Conservation (phyloP, 2,329 filamentous ascomycete species). For the Aspergillus ruber region DNA sequence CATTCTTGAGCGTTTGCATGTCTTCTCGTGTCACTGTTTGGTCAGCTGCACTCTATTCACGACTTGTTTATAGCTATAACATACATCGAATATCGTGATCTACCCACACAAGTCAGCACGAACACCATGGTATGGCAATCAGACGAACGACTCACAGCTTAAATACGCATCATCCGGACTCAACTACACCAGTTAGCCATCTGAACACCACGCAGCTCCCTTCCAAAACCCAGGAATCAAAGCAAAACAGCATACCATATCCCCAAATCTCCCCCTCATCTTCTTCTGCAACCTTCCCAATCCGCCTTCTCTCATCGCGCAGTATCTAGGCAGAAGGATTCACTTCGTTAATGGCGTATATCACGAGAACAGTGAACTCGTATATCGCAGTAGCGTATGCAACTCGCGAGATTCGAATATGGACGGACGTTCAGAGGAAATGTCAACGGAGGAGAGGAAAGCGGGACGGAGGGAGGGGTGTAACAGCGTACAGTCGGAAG, state of each 20-base stretch:
- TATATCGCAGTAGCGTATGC: no score
- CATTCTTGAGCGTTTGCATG: constrained; percentile 76
- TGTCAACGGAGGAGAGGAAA: background rate
- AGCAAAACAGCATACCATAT: constrained; percentile 24
- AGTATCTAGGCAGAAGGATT: background rate
- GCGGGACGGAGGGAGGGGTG: background rate
- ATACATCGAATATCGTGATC: constrained; percentile 61
- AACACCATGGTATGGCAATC: background rate
- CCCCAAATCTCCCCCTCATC: constrained; percentile 31
- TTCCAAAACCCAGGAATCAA: background rate
- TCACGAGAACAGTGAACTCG: background rate
- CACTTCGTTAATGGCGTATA: background rate
- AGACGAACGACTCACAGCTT: constrained; percentile 53
- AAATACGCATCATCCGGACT: constrained; percentile 63
- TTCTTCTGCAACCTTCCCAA: constrained; percentile 28
- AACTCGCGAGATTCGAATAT: no score
- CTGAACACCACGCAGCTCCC: background rate
- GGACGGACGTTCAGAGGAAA: background rate
- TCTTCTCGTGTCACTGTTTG: constrained; percentile 75
- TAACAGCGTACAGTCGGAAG: background rate
- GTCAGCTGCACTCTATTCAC: background rate
- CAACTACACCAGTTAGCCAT: constrained; percentile 31
- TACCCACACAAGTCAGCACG: constrained; percentile 22
- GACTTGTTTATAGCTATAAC: constrained; percentile 17
- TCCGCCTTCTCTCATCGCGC: constrained; percentile 19